Percentiles rank a stretch among this genome's conserved stretches.
These are phyloP conservation scores for Fusarium sp. DNA, from an alignment of 2,329 filamentous ascomycete genomes.

Conservation along the genomic window DNA sequence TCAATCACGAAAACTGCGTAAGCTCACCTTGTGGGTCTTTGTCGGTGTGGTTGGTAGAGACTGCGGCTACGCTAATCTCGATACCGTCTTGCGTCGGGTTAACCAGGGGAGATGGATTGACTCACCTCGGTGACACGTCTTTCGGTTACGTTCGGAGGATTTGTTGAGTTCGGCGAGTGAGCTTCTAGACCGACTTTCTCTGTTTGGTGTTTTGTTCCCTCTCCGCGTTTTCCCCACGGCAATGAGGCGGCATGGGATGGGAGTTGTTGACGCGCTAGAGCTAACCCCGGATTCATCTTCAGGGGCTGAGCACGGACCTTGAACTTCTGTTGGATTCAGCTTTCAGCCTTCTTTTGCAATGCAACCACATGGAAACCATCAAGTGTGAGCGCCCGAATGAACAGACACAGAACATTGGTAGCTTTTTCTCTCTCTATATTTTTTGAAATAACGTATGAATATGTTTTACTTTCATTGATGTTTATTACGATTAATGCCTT, in stretches of 20 bases:
- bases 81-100: conserved; percentile 34
- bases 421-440: too few relatives aligned
- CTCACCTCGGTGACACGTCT: conserved; percentile 34
- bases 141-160: conserved; percentile 32
- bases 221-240: conserved; percentile 20
- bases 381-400: neutral
- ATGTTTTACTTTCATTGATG: neutral
- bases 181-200: neutral
- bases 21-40: conserved; percentile 28
- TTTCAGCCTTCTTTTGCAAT: neutral
- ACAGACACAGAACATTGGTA: neutral
- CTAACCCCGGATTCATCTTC: conserved; percentile 38
- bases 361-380: neutral
- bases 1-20: conserved; percentile 32
- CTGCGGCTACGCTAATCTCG: conserved; percentile 31
- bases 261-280: conserved; percentile 30
- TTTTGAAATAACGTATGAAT: neutral
- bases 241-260: conserved; percentile 10
- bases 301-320: conserved; percentile 27
- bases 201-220: neutral
- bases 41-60: conserved; percentile 12
- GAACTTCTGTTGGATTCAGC: conserved; percentile 4
- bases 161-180: conserved; percentile 20
- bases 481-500: neutral
- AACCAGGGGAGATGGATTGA: conserved; percentile 22